Conservation (phyloP, 257 asterid genomes). For the Nicotiana tabacum region DNA sequence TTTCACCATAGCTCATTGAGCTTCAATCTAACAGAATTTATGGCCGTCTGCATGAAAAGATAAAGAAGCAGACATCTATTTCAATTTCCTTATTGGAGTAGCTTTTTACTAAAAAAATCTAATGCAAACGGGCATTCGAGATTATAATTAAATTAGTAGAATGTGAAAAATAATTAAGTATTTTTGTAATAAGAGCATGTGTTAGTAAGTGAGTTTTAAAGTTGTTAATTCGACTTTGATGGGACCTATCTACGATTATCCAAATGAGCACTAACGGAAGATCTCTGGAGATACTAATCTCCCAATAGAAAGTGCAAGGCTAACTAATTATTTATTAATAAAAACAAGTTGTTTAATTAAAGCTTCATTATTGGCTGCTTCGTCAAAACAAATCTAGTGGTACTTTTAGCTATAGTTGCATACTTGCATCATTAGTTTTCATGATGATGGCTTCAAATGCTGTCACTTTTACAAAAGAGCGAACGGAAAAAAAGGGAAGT, state of each 20-base stretch:
- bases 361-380: not conserved
- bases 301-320: not conserved
- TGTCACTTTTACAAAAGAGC: not conserved
- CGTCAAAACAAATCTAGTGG: not conserved
- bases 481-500: too few relatives aligned
- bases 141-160: not conserved
- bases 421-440: not conserved
- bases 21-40: too few relatives aligned
- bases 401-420: not conserved
- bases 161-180: not conserved
- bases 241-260: not conserved
- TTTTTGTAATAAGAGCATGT: not conserved
- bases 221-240: not conserved
- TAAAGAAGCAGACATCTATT: not conserved
- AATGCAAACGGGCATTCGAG: not conserved
- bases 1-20: too few relatives aligned
- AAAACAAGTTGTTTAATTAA: slow-evolving; percentile 12
- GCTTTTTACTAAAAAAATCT: not conserved
- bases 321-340: not conserved
- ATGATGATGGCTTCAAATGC: not conserved
- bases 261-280: not conserved
- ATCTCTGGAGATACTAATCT: slow-evolving; percentile 5
- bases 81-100: too few relatives aligned
- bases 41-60: not conserved
- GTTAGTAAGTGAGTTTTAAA: not conserved